phyloP scores from a whole-genome alignment of 768 basidiomycete genomes.

The Suillus subluteus region DNA sequence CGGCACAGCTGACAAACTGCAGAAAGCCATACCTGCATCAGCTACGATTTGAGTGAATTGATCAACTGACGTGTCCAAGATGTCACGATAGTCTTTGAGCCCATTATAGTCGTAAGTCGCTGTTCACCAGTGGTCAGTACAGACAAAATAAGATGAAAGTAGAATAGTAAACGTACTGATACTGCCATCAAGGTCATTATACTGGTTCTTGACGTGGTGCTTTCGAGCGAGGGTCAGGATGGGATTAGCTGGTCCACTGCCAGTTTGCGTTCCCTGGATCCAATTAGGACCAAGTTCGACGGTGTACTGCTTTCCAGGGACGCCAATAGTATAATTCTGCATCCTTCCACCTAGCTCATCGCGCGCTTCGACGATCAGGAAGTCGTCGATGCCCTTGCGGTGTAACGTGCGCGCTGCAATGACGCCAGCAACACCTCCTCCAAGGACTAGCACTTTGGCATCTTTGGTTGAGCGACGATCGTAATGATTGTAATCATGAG shows the following conservation, averaged over 20 bases:
- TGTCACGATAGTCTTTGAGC: slow-evolving; percentile 47
- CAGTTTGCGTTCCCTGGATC: slow-evolving; percentile 57
- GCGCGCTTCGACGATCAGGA: slow-evolving; percentile 64
- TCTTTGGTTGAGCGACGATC: slow-evolving; percentile 14
- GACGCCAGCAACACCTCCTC: slow-evolving; percentile 67
- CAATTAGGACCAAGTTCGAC: slow-evolving; percentile 67
- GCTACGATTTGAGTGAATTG: slow-evolving; percentile 45
- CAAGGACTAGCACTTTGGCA: slow-evolving; percentile 57
- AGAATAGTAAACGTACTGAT: slow-evolving; percentile 41
- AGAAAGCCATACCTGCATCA: slow-evolving; percentile 42
- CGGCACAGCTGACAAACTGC: neutral
- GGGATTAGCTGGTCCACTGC: slow-evolving; percentile 57
- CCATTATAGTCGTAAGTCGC: slow-evolving; percentile 61
- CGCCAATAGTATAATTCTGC: slow-evolving; percentile 50
- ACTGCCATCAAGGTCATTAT: slow-evolving; percentile 48
- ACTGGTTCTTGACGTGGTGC: slow-evolving; percentile 49
- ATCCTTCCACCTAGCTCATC: slow-evolving; percentile 64
- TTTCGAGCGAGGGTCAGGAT: slow-evolving; percentile 61
- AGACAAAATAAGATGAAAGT: neutral
- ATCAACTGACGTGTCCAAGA: slow-evolving; percentile 45
- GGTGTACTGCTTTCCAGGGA: slow-evolving; percentile 37
- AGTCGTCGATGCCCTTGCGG: slow-evolving; percentile 55
- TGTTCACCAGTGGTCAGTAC: slow-evolving; percentile 24
- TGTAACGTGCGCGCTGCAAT: slow-evolving; percentile 66
- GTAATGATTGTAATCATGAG: neutral